Conservation (phyloP, 352 stramenopile genomes). For the Phytophthora tubulina region DNA sequence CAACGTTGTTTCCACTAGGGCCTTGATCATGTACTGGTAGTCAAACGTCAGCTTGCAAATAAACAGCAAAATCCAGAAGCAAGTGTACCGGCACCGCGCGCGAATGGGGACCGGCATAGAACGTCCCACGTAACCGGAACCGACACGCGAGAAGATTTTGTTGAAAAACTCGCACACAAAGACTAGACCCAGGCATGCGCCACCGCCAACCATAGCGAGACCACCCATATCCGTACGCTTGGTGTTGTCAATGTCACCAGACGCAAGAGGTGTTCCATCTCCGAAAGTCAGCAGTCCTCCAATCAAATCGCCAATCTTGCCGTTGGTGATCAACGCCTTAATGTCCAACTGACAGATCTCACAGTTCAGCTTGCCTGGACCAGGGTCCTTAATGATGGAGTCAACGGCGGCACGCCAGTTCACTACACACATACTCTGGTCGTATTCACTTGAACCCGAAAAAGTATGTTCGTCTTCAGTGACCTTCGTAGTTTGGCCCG, state of each 20-base stretch:
- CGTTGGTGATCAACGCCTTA: conserved; percentile 72
- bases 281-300: conserved; percentile 57
- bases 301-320: conserved; percentile 69
- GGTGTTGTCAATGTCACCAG: conserved; percentile 37
- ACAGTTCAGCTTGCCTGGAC: conserved; percentile 76
- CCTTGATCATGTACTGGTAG: conserved; percentile 90
- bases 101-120: conserved; percentile 77
- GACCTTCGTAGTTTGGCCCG: conserved; percentile 48
- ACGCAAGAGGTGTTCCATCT: conserved; percentile 38
- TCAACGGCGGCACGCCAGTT: conserved; percentile 59
- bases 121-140: conserved; percentile 79
- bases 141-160: conserved; percentile 73
- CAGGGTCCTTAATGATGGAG: conserved; percentile 61
- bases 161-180: conserved; percentile 77
- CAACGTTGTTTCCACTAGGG: conserved; percentile 83
- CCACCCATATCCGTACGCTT: conserved; percentile 66
- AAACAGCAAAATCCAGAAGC: conserved; percentile 86
- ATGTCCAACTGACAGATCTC: conserved; percentile 77
- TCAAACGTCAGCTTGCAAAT: conserved; percentile 83
- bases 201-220: conserved; percentile 70
- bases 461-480: conserved; percentile 45
- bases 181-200: conserved; percentile 56
- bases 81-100: conserved; percentile 80
- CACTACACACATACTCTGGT: conserved; percentile 74
- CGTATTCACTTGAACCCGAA: conserved; percentile 51